phyloP scores from a whole-genome alignment of 1,284 basidiomycete species.

The Anthracocystis walkeri region DNA sequence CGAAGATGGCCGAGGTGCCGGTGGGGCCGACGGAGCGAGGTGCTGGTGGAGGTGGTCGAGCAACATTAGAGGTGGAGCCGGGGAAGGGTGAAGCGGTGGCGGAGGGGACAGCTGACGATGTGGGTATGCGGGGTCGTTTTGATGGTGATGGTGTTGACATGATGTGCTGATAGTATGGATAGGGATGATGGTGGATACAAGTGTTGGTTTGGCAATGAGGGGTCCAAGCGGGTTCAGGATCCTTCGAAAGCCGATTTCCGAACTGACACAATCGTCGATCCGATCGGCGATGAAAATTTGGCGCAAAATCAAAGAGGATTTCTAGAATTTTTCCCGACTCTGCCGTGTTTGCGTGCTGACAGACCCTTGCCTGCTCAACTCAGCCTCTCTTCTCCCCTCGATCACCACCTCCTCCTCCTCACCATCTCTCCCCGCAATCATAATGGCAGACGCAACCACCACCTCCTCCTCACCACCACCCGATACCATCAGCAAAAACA shows the following conservation, averaged over 20 bases:
- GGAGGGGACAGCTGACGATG: constrained; percentile 17
- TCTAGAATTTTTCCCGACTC: constrained; percentile 40
- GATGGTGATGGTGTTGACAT: constrained; percentile 38
- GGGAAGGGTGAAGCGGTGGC: constrained; percentile 36
- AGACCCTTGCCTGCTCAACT: constrained; percentile 6
- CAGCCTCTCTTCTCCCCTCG: neutral
- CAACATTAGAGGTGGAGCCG: neutral
- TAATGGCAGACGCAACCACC: constrained; percentile 13
- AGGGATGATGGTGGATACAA: neutral
- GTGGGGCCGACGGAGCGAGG: constrained; percentile 32
- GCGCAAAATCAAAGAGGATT: neutral
- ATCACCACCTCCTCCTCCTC: neutral
- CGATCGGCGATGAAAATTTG: constrained; percentile 43
- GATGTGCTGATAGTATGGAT: constrained; percentile 9
- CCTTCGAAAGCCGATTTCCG: neutral
- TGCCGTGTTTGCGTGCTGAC: neutral
- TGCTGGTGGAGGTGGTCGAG: constrained; percentile 11
- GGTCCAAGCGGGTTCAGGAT: constrained; percentile 17
- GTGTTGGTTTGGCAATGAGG: neutral
- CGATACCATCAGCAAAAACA: constrained; percentile 58
- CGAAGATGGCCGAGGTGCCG: constrained; percentile 18
- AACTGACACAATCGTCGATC: neutral
- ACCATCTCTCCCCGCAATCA: neutral
- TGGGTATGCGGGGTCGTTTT: constrained; percentile 30
- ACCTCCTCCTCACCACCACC: constrained; percentile 17